Evolutionary conservation across 2,329 filamentous ascomycete genomes (phyloP), one percentile per base, ranked within the genome.

Genomic region (Clarireedia sp.): DNA sequence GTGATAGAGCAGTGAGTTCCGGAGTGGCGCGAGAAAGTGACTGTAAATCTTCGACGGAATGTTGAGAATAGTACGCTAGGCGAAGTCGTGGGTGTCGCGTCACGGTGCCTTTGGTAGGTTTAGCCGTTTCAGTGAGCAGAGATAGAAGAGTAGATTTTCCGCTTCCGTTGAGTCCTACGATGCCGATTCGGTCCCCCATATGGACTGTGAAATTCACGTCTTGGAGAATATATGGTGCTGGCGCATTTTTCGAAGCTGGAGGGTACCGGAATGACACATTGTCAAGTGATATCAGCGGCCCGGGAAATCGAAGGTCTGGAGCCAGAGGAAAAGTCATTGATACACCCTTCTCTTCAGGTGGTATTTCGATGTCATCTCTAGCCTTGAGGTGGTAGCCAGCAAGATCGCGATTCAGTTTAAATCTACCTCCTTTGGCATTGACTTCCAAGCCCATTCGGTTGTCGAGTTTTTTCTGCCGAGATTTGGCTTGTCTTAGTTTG

Each of bases 401-500:
- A 1, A 86, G 71, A 63, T 95, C 89, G 12, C 87, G 76, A 65
- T 89, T 94, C 36, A 94, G 75, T 71, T 92, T 92, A 75, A 95
- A 95, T 2, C 87, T 75, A 5, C 81, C 81, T 1, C 90, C 90
- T 51, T 78, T 85, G 6, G 82, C 80, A 60, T 75, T 86, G 41
- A 89, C 85, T 65, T 91, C 79, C 63, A 95, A 70, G 0, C 89
- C 90, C 82, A 84, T 87, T 5, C 89, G 77, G 54, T 94, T 85
- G 55, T 95, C 89, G 1, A 95, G 77, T 67, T 90, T 91, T 74
- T 90, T 92, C 72, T 91, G 87, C 0, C 89, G 78, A 4, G 85
- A 89, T 60, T 90, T 91, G 3, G 89, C 89, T 73, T 91, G 87
- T n/a, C 87, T 83, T 2, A 95, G 76, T 68, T 90, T 91, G 67